Conservation (phyloP, 768 basidiomycete genomes). For the Lentinus tigrinus region DNA sequence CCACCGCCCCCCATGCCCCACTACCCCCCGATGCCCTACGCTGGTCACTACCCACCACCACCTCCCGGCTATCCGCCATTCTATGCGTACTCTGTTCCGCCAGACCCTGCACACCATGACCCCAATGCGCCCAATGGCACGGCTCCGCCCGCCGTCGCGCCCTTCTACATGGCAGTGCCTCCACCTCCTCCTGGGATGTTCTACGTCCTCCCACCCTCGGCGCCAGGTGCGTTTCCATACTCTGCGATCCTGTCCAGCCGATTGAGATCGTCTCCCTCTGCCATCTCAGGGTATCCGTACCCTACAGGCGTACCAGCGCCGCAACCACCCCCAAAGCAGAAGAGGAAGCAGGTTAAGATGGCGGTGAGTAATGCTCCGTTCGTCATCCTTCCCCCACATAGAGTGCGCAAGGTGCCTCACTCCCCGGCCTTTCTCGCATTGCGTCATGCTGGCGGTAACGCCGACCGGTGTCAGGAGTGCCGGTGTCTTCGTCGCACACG, state of each 20-base stretch:
- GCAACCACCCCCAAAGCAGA: slow-evolving; percentile 31
- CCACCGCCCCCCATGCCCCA: slow-evolving; percentile 18
- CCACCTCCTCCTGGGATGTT: slow-evolving; percentile 42
- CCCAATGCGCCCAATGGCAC: slow-evolving; percentile 29
- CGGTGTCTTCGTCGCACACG: background rate
- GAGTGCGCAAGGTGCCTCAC: background rate
- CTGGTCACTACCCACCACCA: slow-evolving; percentile 23
- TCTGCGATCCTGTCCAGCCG: background rate
- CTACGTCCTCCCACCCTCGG: slow-evolving; percentile 39
- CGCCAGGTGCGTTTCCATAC: slow-evolving; percentile 31
- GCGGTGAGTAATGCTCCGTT: slow-evolving; percentile 38
- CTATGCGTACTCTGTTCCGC: slow-evolving; percentile 25
- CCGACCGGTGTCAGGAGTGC: slow-evolving; percentile 1
- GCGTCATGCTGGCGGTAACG: slow-evolving; percentile 3
- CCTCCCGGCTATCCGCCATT: slow-evolving; percentile 26
- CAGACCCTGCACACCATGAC: slow-evolving; percentile 31
- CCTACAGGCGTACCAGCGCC: slow-evolving; percentile 24
- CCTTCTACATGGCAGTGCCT: slow-evolving; percentile 37
- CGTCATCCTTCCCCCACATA: slow-evolving; percentile 2
- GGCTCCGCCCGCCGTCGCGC: slow-evolving; percentile 30
- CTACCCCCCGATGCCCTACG: slow-evolving; percentile 23
- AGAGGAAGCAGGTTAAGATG: slow-evolving; percentile 61
- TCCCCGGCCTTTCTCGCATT: slow-evolving; percentile 12
- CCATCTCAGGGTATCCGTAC: slow-evolving; percentile 27
- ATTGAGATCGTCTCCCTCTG: slow-evolving; percentile 4